Percentiles rank a stretch among this genome's conserved stretches.
Evolutionary conservation across 2,329 filamentous ascomycete species (phyloP).

Genomic region (Clarireedia homoeocarpa): DNA sequence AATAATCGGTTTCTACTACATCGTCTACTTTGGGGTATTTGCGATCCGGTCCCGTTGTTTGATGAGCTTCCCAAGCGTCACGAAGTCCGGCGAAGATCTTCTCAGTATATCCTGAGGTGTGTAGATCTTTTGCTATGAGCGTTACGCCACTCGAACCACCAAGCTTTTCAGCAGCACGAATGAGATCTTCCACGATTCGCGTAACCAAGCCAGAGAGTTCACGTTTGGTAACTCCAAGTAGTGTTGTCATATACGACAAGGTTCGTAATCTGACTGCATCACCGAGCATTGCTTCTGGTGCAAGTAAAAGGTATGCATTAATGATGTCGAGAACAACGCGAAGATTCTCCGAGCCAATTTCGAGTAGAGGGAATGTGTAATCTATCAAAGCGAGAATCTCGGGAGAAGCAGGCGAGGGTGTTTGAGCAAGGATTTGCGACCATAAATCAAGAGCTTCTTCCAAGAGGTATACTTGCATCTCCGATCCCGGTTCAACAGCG

Average conservation of each 20-base stretch:
- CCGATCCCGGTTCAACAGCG: conserved; percentile 68
- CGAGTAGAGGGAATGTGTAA: conserved; percentile 57
- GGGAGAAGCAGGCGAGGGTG: conserved; percentile 50
- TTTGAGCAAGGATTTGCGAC: conserved; percentile 64
- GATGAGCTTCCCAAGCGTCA: conserved; percentile 63
- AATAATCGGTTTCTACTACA: conserved; percentile 76
- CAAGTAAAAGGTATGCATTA: conserved; percentile 63
- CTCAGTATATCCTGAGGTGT: conserved; percentile 53
- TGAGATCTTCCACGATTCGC: conserved; percentile 55
- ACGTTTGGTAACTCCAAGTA: conserved; percentile 45
- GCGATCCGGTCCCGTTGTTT: conserved; percentile 73
- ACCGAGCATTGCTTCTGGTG: conserved; percentile 57
- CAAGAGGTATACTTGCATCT: conserved; percentile 71
- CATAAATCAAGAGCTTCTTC: conserved; percentile 91
- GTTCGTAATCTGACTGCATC: conserved; percentile 46
- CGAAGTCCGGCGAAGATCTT: conserved; percentile 59
- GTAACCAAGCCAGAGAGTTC: conserved; percentile 51
- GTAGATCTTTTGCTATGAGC: conserved; percentile 57
- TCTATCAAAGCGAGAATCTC: conserved; percentile 57
- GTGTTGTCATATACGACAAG: conserved; percentile 41
- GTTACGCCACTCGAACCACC: conserved; percentile 54
- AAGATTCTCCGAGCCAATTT: conserved; percentile 57
- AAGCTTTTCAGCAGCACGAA: conserved; percentile 54
- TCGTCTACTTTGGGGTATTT: conserved; percentile 62
- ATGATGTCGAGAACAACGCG: conserved; percentile 55